A percentile compares a stretch with the other conserved stretches of the same genome.
phyloP scores from a whole-genome alignment of 306 rosid genomes.

The Rubus parviflorus region DNA sequence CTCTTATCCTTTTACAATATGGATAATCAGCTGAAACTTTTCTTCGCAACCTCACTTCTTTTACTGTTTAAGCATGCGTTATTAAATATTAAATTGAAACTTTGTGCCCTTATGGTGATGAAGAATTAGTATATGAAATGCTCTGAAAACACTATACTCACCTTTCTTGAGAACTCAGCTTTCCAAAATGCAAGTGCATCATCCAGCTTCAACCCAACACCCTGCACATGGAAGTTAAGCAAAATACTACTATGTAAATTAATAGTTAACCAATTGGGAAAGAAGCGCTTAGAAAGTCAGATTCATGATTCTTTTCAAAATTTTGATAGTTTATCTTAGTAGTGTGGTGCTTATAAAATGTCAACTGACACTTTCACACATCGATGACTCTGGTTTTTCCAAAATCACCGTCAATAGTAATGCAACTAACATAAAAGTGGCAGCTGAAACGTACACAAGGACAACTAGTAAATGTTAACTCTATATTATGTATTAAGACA shows the following conservation, averaged over 20 bases:
- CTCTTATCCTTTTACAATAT: background rate
- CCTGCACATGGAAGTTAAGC: slow-evolving; percentile 41
- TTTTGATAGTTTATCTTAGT: background rate
- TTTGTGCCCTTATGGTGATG: background rate
- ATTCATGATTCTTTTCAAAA: background rate
- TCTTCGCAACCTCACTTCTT: too few relatives aligned
- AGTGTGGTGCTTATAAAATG: background rate
- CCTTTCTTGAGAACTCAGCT: slow-evolving; percentile 88
- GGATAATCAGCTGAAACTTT: background rate
- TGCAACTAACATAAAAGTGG: background rate
- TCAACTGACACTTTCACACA: background rate
- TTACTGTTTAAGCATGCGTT: background rate
- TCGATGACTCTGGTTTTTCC: background rate
- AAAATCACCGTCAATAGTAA: background rate
- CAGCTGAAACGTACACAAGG: background rate
- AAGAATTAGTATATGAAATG: slow-evolving; percentile 5
- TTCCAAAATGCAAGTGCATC: slow-evolving; percentile 97
- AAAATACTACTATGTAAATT: background rate
- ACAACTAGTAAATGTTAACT: background rate
- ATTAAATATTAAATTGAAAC: background rate
- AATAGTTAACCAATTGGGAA: background rate
- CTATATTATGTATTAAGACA: background rate
- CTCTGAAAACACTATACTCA: slow-evolving; percentile 28
- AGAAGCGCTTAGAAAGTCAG: background rate
- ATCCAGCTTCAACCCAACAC: slow-evolving; percentile 93